Evolutionary conservation across 306 rosid species (phyloP), one percentile per base, ranked within the genome.

Genomic region (Quercus aquifolioides): DNA sequence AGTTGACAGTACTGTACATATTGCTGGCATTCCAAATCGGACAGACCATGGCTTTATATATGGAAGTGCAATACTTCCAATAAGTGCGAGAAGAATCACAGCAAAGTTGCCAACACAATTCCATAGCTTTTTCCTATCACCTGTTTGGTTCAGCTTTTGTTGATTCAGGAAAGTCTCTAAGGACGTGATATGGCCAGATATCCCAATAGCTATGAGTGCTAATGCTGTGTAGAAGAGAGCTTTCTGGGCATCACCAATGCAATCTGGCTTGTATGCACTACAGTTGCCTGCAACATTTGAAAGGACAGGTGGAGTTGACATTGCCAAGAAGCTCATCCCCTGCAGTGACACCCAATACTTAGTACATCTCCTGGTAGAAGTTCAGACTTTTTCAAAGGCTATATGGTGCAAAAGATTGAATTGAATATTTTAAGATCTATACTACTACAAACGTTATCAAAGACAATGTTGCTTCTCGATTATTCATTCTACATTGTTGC

Each of bases 11-110:
- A 64, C 81, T 5, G 62, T 55, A 49, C 19, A 35, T 18, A 81
- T 75, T 0, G 85, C 69, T 15, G 83, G 67, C 26, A 81, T 69
- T 1, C 83, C 85, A 63, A 69, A 85, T 54, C 75, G 72, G 25
- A 81, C 12, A 6, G 83, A 76, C 81, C 88, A 85, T 17, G 83
- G 73, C 38, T 74, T 85, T 17, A 81, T 26, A 54, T 14, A 85
- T 12, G 71, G 63, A 75, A 81, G 19, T 20, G 78, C 81, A 30
- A 74, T 19, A 60, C 62, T 55, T 31, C 81, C 88, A 14, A 14
- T 46, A 25, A 60, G 0, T 4, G 75, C 23, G 74, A 74, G 51
- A 23, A 81, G 20, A 17, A 70, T 5, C 72, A 64, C 9, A 14
- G 4, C 57, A 13, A 21, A 31, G 19, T 38, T 63, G 58, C 43